Conservation (phyloP, 768 basidiomycete genomes). For the Cyclocybe aegerita region DNA sequence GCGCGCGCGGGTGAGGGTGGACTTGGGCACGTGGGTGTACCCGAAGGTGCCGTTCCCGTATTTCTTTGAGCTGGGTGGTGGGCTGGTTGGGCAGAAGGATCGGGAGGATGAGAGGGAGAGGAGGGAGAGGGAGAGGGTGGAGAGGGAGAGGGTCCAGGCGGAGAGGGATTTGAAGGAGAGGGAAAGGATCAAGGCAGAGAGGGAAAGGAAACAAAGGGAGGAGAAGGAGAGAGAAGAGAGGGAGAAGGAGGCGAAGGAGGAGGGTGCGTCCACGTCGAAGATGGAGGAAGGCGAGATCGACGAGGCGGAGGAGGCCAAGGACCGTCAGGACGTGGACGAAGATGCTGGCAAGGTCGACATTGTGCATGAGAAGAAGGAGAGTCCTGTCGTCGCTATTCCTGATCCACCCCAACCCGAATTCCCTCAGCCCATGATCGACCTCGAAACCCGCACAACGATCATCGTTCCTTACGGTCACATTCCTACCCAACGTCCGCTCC, state of each 20-base stretch:
- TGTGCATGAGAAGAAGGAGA: background rate
- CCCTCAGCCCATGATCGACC: slow-evolving; percentile 31
- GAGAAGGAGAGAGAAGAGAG: slow-evolving; percentile 18
- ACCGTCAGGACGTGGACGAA: background rate
- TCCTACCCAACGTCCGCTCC: slow-evolving; percentile 51
- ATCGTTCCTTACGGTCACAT: slow-evolving; percentile 60
- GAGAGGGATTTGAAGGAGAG: slow-evolving; percentile 16
- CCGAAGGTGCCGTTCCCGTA: slow-evolving; percentile 62
- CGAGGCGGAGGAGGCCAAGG: slow-evolving; percentile 9
- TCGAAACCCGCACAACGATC: slow-evolving; percentile 50
- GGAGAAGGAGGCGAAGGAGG: slow-evolving; percentile 13
- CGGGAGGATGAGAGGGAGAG: slow-evolving; percentile 18
- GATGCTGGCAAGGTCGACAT: background rate
- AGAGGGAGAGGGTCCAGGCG: slow-evolving; percentile 14
- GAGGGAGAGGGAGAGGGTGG: slow-evolving; percentile 11
- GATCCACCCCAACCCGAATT: slow-evolving; percentile 8
- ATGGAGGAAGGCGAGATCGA: slow-evolving; percentile 15
- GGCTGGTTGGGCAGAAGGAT: slow-evolving; percentile 20
- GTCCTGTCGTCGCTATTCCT: slow-evolving; percentile 1
- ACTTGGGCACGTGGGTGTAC: slow-evolving; percentile 59
- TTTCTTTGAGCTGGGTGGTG: slow-evolving; percentile 38
- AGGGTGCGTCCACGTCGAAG: slow-evolving; percentile 12
- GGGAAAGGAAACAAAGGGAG: slow-evolving; percentile 15
- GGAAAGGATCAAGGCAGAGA: slow-evolving; percentile 13
- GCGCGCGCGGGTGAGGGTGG: slow-evolving; percentile 29